Percentiles rank a stretch among this genome's conserved stretches.
Conservation (phyloP, 208 protist species). For the Strigomonas culicis region DNA sequence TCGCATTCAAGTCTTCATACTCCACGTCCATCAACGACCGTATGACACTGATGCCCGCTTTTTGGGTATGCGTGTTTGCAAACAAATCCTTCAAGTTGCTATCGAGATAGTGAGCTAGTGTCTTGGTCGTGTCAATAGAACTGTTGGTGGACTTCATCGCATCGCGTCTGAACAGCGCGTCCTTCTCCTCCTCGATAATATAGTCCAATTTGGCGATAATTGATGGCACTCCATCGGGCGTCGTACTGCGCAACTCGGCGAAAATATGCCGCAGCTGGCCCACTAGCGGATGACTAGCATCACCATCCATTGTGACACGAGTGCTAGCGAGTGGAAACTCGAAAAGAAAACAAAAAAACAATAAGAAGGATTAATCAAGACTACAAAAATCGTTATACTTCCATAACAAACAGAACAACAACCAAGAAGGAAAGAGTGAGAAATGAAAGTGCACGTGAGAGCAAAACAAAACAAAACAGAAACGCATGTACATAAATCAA, state of each 20-base stretch:
- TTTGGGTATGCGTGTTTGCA: conserved; percentile 46
- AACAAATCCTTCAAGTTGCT: conserved; percentile 70
- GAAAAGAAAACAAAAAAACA: background rate
- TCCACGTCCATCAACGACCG: conserved; percentile 65
- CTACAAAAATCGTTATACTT: background rate
- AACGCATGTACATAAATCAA: background rate
- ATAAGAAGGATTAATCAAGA: background rate
- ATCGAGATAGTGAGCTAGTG: conserved; percentile 70
- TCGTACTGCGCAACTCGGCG: conserved; percentile 45
- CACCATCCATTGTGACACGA: conserved; percentile 17
- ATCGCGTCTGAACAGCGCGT: conserved; percentile 71
- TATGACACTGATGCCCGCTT: conserved; percentile 62
- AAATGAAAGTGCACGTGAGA: background rate
- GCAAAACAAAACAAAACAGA: background rate
- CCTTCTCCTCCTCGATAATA: conserved; percentile 84
- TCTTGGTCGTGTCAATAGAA: conserved; percentile 29
- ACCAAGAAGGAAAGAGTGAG: background rate
- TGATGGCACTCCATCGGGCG: conserved; percentile 33
- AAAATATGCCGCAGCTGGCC: conserved; percentile 86
- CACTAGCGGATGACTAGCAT: conserved; percentile 67
- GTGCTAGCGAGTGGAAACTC: background rate
- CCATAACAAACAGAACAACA: conserved; percentile 3
- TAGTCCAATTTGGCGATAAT: conserved; percentile 80
- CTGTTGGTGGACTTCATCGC: conserved; percentile 32
- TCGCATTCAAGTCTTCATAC: conserved; percentile 77